Conservation (phyloP, 1,139 yeast species). For the Lodderomyces theae region DNA sequence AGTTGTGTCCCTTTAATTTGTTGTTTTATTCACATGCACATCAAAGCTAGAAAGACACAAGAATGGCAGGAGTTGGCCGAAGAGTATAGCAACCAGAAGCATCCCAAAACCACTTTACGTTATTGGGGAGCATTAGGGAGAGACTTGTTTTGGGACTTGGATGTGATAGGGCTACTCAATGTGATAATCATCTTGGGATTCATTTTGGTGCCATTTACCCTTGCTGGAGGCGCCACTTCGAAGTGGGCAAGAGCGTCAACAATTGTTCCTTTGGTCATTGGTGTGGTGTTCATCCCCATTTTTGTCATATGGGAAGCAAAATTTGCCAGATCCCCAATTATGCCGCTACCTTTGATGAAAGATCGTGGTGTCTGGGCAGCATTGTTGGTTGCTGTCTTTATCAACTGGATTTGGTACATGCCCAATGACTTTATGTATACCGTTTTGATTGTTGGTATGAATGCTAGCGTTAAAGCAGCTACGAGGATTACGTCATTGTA, state of each 20-base stretch:
- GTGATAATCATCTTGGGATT: slow-evolving; percentile 53
- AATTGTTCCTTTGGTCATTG: slow-evolving; percentile 65
- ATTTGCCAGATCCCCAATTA: slow-evolving; percentile 52
- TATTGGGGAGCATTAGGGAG: slow-evolving; percentile 19
- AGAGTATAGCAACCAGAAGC: slow-evolving; percentile 25
- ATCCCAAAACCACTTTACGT: slow-evolving; percentile 13
- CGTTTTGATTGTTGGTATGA: slow-evolving; percentile 59
- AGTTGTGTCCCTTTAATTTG: slow-evolving; percentile 55
- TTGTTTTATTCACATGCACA: slow-evolving; percentile 56
- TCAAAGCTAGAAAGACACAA: slow-evolving; percentile 48
- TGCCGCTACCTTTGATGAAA: slow-evolving; percentile 54
- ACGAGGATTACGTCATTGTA: slow-evolving; percentile 62
- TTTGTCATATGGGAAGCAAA: slow-evolving; percentile 55
- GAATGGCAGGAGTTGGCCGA: slow-evolving; percentile 35
- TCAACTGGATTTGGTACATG: slow-evolving; percentile 63
- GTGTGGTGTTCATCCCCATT: slow-evolving; percentile 54
- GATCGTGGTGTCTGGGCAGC: slow-evolving; percentile 64
- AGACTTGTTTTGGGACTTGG: slow-evolving; percentile 48
- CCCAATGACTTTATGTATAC: slow-evolving; percentile 68
- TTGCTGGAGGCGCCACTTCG: slow-evolving; percentile 55
- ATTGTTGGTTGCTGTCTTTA: slow-evolving; percentile 48
- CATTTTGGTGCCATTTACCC: slow-evolving; percentile 49
- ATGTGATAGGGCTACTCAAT: slow-evolving; percentile 51
- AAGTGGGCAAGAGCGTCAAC: slow-evolving; percentile 53
- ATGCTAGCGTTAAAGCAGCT: slow-evolving; percentile 57